Evolutionary conservation across 2,329 filamentous ascomycete genomes (phyloP).

Genomic region (Aureobasidium sp.): DNA sequence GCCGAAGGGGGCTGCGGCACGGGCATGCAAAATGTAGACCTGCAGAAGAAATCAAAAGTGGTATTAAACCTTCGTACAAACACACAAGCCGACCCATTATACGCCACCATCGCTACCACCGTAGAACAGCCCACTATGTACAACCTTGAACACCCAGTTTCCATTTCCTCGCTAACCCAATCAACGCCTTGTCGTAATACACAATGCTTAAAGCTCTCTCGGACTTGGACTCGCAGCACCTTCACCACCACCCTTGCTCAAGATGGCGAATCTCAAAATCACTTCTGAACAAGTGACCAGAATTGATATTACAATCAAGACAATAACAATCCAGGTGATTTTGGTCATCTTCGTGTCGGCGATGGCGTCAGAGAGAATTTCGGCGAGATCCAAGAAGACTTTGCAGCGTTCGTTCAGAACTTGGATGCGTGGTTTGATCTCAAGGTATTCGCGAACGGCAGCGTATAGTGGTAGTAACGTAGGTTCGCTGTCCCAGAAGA

Average conservation of each 20-base stretch:
- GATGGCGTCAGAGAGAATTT: constrained; percentile 87
- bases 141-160: background rate
- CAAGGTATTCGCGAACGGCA: constrained; percentile 91
- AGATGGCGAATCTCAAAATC: constrained; percentile 70
- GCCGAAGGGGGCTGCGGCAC: too few relatives aligned
- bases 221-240: background rate
- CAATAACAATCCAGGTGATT: constrained; percentile 97
- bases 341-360: constrained; percentile 90
- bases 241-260: constrained; percentile 29
- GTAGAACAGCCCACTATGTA: background rate
- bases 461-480: constrained; percentile 90
- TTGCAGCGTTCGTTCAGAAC: constrained; percentile 95
- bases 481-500: constrained; percentile 99
- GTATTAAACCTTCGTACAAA: background rate
- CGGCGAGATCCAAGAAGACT: constrained; percentile 91
- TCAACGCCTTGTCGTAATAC: background rate
- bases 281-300: constrained; percentile 87
- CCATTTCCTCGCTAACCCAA: background rate
- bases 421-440: constrained; percentile 92
- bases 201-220: constrained; percentile 5
- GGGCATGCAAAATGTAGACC: too few relatives aligned
- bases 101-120: background rate
- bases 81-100: background rate
- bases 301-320: constrained; percentile 85
- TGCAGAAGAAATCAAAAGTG: background rate